Conservation (phyloP, 2,329 filamentous ascomycete genomes). For the Westerdykella ornata region DNA sequence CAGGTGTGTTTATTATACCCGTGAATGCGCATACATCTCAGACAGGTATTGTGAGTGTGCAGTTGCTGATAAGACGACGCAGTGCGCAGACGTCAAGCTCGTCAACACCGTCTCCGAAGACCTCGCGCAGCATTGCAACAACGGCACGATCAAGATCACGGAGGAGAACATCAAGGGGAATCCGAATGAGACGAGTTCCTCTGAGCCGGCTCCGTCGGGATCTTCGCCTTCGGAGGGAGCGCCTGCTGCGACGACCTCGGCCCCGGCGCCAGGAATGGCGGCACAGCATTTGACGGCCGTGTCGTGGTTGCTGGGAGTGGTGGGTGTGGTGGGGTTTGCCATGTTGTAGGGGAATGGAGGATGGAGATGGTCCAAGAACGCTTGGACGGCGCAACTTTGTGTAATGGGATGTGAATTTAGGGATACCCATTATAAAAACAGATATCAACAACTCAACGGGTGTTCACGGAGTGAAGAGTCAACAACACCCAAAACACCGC, state of each 20-base stretch:
- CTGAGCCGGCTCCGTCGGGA: slow-evolving; percentile 18
- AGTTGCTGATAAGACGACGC: slow-evolving; percentile 8
- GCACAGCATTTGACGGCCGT: slow-evolving; percentile 27
- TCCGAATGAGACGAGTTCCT: slow-evolving; percentile 43
- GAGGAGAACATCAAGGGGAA: slow-evolving; percentile 38
- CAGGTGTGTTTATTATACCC: slow-evolving; percentile 40
- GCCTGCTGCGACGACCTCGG: slow-evolving; percentile 13
- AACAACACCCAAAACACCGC: too few relatives aligned
- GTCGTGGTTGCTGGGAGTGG: slow-evolving; percentile 32
- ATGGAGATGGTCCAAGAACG: too few relatives aligned
- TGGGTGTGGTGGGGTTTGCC: slow-evolving; percentile 28
- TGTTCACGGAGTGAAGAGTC: too few relatives aligned
- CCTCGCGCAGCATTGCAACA: slow-evolving; percentile 49
- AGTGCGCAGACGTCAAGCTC: slow-evolving; percentile 72
- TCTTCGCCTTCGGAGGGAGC: slow-evolving; percentile 6
- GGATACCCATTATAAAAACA: too few relatives aligned
- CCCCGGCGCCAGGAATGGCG: slow-evolving; percentile 11
- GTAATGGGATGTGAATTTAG: too few relatives aligned
- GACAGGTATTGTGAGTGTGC: too few relatives aligned
- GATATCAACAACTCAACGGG: too few relatives aligned
- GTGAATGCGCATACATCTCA: not conserved
- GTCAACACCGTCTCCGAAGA: slow-evolving; percentile 46
- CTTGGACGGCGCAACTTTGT: too few relatives aligned
- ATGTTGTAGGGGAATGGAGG: slow-evolving; percentile 15
- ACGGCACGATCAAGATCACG: slow-evolving; percentile 48